These are phyloP conservation scores for Penicillium pulvis DNA, from an alignment of 495 filamentous ascomycete species.

Conservation along the genomic window DNA sequence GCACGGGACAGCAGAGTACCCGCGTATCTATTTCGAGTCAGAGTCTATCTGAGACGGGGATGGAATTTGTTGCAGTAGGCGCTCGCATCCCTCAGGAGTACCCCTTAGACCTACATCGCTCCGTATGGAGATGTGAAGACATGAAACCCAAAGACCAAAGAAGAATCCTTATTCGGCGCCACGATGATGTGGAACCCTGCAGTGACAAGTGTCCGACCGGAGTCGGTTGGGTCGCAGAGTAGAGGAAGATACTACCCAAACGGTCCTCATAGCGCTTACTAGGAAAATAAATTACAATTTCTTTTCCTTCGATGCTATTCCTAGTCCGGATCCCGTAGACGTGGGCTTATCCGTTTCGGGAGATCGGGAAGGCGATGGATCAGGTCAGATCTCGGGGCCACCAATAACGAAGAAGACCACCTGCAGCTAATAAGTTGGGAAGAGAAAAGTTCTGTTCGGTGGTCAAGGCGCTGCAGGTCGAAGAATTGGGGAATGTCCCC, in stretches of 20 bases:
- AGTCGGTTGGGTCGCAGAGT: slow-evolving; percentile 6
- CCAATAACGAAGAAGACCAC: slow-evolving; percentile 18
- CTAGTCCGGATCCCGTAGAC: slow-evolving; percentile 24
- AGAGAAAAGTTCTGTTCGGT: slow-evolving; percentile 2
- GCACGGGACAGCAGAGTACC: not conserved
- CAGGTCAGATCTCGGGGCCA: slow-evolving; percentile 22
- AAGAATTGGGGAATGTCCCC: slow-evolving; percentile 1
- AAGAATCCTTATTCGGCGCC: not conserved
- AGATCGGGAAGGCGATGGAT: slow-evolving; percentile 11
- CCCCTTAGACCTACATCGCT: too few relatives aligned
- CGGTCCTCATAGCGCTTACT: slow-evolving; percentile 3
- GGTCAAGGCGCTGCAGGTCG: not conserved
- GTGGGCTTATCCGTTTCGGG: slow-evolving; percentile 15
- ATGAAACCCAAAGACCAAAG: not conserved
- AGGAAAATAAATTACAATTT: not conserved
- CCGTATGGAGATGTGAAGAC: not conserved
- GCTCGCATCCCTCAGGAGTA: not conserved
- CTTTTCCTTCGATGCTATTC: not conserved
- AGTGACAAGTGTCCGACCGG: slow-evolving; percentile 10
- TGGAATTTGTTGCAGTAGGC: slow-evolving; percentile 9
- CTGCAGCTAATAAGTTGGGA: slow-evolving; percentile 22
- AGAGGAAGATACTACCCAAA: slow-evolving; percentile 18
- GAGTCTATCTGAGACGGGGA: not conserved
- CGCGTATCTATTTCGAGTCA: not conserved
- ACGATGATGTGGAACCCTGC: slow-evolving; percentile 1